Conservation (phyloP, 495 filamentous ascomycete genomes). For the Chaetomium fimeti region DNA sequence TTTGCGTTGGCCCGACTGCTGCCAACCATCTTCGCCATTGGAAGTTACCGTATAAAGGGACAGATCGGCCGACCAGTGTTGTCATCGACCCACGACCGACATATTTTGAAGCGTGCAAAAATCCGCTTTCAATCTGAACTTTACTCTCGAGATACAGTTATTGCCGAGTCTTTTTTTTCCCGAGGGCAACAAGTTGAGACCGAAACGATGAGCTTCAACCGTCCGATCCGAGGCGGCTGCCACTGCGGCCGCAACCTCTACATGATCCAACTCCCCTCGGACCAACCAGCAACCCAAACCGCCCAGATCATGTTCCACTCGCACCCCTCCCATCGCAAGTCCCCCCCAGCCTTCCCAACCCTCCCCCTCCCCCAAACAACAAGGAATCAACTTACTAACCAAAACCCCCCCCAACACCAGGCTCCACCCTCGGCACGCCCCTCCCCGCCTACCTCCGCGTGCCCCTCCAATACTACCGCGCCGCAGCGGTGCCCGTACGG, state of each 20-base stretch:
- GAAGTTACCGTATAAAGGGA: too few species aligned
- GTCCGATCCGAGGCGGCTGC: conserved; percentile 69
- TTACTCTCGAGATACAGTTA: background rate
- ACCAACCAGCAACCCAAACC: conserved; percentile 41
- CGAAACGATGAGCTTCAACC: conserved; percentile 44
- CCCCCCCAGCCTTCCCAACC: conserved; percentile 4
- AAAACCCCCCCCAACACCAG: conserved; percentile 40
- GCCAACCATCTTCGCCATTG: too few species aligned
- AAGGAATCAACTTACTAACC: background rate
- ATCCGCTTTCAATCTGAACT: background rate
- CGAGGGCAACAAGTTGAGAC: background rate
- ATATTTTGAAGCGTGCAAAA: background rate
- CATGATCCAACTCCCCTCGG: conserved; percentile 62
- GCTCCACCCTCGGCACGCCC: conserved; percentile 63
- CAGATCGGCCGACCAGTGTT: too few species aligned
- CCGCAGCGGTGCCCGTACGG: conserved; percentile 67
- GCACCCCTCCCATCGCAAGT: conserved; percentile 61
- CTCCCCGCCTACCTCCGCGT: conserved; percentile 77
- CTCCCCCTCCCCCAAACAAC: conserved; percentile 4
- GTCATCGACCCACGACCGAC: too few species aligned
- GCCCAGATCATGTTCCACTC: conserved; percentile 71
- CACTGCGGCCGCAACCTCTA: conserved; percentile 85
- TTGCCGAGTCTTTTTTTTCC: background rate
- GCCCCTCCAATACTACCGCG: conserved; percentile 72
- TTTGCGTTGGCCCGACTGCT: too few species aligned